Evolutionary conservation across 306 rosid genomes (phyloP), one percentile per base, ranked within the genome.

Genomic region (Begonia masoniana): DNA sequence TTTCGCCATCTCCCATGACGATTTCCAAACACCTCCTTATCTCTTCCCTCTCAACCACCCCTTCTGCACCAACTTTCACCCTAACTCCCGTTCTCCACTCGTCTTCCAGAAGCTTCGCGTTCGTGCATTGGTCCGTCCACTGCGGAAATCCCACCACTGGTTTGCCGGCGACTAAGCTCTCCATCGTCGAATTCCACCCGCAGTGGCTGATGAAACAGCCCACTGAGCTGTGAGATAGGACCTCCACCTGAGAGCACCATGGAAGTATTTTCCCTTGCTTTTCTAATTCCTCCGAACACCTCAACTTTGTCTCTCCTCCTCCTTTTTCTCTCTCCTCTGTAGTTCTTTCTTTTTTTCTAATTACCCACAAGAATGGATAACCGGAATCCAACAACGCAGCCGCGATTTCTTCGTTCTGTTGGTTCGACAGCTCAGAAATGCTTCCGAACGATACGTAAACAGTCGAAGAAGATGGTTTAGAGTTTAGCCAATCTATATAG

Each of bases 361-460:
- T 65, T 0, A 74, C 82, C 94, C 96, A 86, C 65, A 87, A 15
- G 50, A 81, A 74, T 4, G 78, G 68, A 31, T 10, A 57, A 0
- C 73, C 68, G 10, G 36, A 67, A 31, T 70, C 83, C 7, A 87
- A 41, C 52, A 87, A 69, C 1, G 64, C 89, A 35, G 69, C 57
- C 0, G 75, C 80, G 0, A 87, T 24, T 56, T 83, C 96, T 63
- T 81, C 87, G 73, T 66, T 70, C 17, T 87, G 89, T 35, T 9
- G 50, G 57, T 55, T 70, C 0, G 59, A 7, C 39, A 78, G 57
- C 62, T 47, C 59, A 12, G 68, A 45, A 1, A 78, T 12, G 19
- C 74, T 71, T n/a, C 96, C 96, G 17, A 73, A 83, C 3, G 96
- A 80, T 2, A 78, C 73, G 53, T 80, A 83, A 43, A 87, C 62